phyloP scores from a whole-genome alignment of 2,329 filamentous ascomycete genomes.

The Colletotrichum nymphaeae region DNA sequence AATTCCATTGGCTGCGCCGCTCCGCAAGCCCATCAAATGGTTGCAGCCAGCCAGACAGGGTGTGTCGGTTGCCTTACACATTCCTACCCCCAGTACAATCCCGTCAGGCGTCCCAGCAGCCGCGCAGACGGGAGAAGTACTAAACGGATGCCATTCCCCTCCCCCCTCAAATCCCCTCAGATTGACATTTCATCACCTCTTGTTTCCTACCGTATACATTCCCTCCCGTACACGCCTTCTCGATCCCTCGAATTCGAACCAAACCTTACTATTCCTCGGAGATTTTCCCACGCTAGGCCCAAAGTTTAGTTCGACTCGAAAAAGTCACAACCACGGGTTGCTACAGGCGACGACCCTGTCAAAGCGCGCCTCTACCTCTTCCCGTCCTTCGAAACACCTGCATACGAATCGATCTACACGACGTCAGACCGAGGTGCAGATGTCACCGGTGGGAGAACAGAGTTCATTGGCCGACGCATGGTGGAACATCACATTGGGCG shows the following conservation, averaged over 20 bases:
- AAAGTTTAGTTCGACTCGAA: not conserved
- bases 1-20: not conserved
- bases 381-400: not conserved
- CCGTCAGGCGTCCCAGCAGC: too few species aligned
- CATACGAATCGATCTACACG: not conserved
- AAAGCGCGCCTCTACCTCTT: slow-evolving; percentile 1
- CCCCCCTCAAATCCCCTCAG: not conserved
- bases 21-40: not conserved
- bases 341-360: slow-evolving; percentile 9
- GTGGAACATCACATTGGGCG: not conserved
- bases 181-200: not conserved
- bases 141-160: not conserved
- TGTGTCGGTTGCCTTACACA: not conserved
- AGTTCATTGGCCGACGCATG: not conserved
- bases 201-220: not conserved
- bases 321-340: slow-evolving; percentile 14
- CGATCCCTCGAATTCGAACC: not conserved
- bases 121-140: not conserved
- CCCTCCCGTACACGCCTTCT: not conserved
- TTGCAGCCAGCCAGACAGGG: not conserved
- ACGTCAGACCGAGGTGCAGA: not conserved
- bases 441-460: not conserved
- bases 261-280: not conserved
- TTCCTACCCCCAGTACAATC: not conserved
- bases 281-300: not conserved